Evolutionary conservation across 495 filamentous ascomycete species (phyloP).

Genomic region (Glonium stellatum): DNA sequence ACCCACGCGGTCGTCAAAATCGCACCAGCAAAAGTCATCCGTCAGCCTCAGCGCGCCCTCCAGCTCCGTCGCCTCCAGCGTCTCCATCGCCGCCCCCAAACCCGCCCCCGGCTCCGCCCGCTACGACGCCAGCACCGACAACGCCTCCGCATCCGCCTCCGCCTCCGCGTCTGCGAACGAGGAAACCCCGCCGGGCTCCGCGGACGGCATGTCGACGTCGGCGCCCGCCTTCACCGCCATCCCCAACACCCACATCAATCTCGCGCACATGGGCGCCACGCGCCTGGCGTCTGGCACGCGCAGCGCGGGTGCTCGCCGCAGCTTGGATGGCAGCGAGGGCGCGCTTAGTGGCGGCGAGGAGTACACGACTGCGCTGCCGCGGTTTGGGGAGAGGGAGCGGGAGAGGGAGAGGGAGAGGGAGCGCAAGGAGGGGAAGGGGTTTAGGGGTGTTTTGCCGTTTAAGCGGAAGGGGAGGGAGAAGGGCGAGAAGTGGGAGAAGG

Average conservation of each 20-base stretch:
- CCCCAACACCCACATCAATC: conserved; percentile 17
- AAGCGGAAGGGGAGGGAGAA: conserved; percentile 17
- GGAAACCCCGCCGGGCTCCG: conserved; percentile 22
- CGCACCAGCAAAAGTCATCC: conserved; percentile 11
- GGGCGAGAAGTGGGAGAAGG: not conserved
- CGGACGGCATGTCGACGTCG: conserved; percentile 19
- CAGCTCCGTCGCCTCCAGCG: conserved; percentile 16
- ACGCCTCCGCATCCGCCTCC: conserved; percentile 19
- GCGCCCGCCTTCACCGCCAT: conserved; percentile 12
- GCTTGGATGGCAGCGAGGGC: conserved; percentile 15
- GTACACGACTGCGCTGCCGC: conserved; percentile 24
- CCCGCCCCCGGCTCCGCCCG: not conserved
- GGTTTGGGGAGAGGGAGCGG: conserved; percentile 16
- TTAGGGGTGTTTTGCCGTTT: conserved; percentile 27
- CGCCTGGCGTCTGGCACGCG: not conserved
- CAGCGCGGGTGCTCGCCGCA: conserved; percentile 15
- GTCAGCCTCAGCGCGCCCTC: conserved; percentile 14
- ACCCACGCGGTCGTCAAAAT: conserved; percentile 4
- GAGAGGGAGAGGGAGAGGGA: conserved; percentile 13
- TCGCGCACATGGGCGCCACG: not conserved
- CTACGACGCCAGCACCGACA: conserved; percentile 9
- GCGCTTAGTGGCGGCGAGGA: conserved; percentile 14
- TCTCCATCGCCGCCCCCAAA: conserved; percentile 9
- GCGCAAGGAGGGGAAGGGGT: conserved; percentile 17
- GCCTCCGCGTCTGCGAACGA: conserved; percentile 22